Evolutionary conservation across 139 green algal species (phyloP), one percentile per base, ranked within the genome.

Genomic region (Chlamydomonas sp.): DNA sequence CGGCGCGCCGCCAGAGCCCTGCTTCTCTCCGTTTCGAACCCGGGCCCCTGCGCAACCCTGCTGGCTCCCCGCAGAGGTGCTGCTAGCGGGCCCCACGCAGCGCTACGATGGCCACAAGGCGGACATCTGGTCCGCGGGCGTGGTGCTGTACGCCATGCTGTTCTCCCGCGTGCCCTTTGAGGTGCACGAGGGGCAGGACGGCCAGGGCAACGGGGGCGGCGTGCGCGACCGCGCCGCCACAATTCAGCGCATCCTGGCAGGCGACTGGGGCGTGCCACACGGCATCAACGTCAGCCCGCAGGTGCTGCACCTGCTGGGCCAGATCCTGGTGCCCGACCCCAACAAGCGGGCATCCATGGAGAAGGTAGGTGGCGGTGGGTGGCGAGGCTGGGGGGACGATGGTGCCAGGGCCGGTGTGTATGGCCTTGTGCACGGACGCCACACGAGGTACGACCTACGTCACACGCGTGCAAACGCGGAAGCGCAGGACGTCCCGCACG

Each of bases 111-210:
- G 79, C n/a, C 80, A 89, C 67, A 82, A 83, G n/a, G 94, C 95
- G 64, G 95, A 98, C 90, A 91, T 98, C 58, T 98, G 95, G 96
- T 94, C 90, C 6, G 91, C 85, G 14, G 95, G 96, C 10, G 90
- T 98, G 64, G 94, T 97, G 73, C 94, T 98, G 69, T 98, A 95
- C 89, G 92, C 90, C 63, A 95, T 97, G 93, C 84, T 98, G 62
- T 93, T 89, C 63, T 81, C 73, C 0, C 72, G 83, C 1, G 83
- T 87, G 18, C 83, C 83, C n/a, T 87, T 87, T 8, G 83, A 87
- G 61, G 61, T 79, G 12, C 10, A 49, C 10, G 31, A 69, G 5
- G 80, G 77, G 15, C 67, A 61, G 67, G 18, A 49, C 18, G 15
- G 57, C 80, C 58, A 62, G 15, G 2, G 59, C 66, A 17, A 57